These are phyloP conservation scores for Cynanchum wilfordii DNA, from an alignment of 257 asterid species.

Conservation along the genomic window DNA sequence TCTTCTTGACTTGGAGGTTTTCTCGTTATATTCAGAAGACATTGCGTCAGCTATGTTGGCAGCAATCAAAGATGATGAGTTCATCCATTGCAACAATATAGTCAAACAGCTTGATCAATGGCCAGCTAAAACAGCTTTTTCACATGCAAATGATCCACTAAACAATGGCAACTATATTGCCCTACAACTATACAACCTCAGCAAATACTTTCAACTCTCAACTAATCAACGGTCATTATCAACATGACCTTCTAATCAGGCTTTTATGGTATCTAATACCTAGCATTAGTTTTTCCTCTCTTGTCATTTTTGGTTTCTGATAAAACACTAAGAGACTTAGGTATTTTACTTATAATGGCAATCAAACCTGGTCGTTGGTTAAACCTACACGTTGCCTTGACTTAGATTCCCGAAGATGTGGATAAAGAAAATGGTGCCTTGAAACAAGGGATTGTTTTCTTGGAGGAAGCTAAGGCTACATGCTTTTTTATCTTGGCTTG, in stretches of 20 bases:
- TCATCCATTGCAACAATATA: slow-evolving; percentile 81
- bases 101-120: slow-evolving; percentile 52
- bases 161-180: slow-evolving; percentile 77
- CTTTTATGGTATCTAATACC: slow-evolving; percentile 85
- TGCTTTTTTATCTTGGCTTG: not conserved
- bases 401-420: not conserved
- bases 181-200: slow-evolving; percentile 93
- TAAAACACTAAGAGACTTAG: not conserved
- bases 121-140: slow-evolving; percentile 87
- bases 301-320: not conserved
- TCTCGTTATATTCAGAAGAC: slow-evolving; percentile 96
- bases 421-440: not conserved
- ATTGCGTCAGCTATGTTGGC: slow-evolving; percentile 93
- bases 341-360: not conserved
- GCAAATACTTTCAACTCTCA: slow-evolving; percentile 85
- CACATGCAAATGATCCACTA: slow-evolving; percentile 93
- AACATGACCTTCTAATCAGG: slow-evolving; percentile 90
- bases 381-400: not conserved
- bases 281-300: slow-evolving; percentile 38
- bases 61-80: slow-evolving; percentile 96
- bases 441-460: not conserved
- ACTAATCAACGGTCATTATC: slow-evolving; percentile 90
- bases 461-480: not conserved
- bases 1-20: slow-evolving; percentile 86
- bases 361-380: not conserved